Base-by-base conservation (phyloP, 768 basidiomycete genomes). In the Exsudoporus frostii region DNA sequence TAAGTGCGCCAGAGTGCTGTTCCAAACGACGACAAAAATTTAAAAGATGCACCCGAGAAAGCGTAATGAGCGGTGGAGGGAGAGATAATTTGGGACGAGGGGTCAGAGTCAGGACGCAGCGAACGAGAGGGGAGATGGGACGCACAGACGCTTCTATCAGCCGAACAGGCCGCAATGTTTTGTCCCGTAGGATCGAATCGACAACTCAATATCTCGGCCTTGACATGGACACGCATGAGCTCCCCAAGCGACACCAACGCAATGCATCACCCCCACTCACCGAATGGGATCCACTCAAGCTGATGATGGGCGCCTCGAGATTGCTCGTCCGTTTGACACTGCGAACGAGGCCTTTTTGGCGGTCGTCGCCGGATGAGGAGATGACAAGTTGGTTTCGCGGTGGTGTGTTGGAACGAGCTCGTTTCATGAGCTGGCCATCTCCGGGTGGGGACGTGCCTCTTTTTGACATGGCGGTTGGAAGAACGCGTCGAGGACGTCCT, bases 161-260 rank as follows among this genome's bases (percentile, higher is more conserved):
- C 81, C 14, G 92, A 94, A 65, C 88, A 92, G 9, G 93, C 93
- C 37, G 96, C 97, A 53, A 98, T 84, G 59, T 90, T 91, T 68
- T 95, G 88, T 5, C 97, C 97, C 3, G 88, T 88, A 14, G 94
- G 92, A 64, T 96, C 92, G 67, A 98, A 98, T 60, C 92, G 81
- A 74, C 93, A 92, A 60, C 90, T 90, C 57, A 95, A 58, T 56
- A 98, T 91, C 74, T 99, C 97, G 8, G 78, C 85, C 87, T 89
- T 45, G 38, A 20, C 25, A 41, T 14, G 24, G 29, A 34, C 7
- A 8, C 7, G n/a, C 6, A 30, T 50, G 17, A 54, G 43, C 7
- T 22, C 10, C 10, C 19, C 14, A 13, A 62, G 22, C 11, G 4
- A 51, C 13, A 27, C 8, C 19, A 17, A n/a, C 7, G 24, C n/a